A percentile compares a stretch with the other conserved stretches of the same genome.
These are phyloP conservation scores for Blastocystis sp. DNA, from an alignment of 352 stramenopile genomes.

Conservation along the genomic window DNA sequence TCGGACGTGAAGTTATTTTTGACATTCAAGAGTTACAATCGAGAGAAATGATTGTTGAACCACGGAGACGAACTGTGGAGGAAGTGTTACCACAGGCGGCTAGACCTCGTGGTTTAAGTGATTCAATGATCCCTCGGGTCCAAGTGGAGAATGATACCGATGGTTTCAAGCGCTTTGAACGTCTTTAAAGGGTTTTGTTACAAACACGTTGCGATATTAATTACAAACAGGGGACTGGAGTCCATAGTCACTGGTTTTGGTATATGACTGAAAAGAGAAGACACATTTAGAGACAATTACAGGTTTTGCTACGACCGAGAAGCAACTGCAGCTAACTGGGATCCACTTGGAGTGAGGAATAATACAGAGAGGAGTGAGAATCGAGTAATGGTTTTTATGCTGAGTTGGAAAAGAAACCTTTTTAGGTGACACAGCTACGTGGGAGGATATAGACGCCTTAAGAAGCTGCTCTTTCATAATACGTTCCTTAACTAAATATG, in stretches of 20 bases:
- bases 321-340: background rate
- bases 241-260: too few species aligned
- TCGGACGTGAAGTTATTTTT: conserved; percentile 50
- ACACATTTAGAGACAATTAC: background rate
- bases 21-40: background rate
- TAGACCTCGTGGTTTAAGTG: conserved; percentile 31
- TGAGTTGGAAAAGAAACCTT: background rate
- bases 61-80: background rate
- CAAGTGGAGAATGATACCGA: background rate
- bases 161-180: background rate
- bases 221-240: background rate
- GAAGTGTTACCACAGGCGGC: background rate
- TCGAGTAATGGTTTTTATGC: background rate
- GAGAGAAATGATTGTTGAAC: background rate
- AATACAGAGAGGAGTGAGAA: background rate
- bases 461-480: background rate
- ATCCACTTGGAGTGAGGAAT: background rate
- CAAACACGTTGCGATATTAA: background rate
- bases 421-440: background rate
- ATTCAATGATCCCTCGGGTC: background rate
- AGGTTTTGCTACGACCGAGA: background rate
- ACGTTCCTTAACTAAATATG: background rate
- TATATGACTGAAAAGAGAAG: background rate
- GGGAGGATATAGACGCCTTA: too few species aligned
- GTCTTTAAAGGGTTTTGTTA: background rate